These are phyloP conservation scores for Schoenoplectus triqueter DNA, from an alignment of 202 grass and related monocot species.

Conservation along the genomic window DNA sequence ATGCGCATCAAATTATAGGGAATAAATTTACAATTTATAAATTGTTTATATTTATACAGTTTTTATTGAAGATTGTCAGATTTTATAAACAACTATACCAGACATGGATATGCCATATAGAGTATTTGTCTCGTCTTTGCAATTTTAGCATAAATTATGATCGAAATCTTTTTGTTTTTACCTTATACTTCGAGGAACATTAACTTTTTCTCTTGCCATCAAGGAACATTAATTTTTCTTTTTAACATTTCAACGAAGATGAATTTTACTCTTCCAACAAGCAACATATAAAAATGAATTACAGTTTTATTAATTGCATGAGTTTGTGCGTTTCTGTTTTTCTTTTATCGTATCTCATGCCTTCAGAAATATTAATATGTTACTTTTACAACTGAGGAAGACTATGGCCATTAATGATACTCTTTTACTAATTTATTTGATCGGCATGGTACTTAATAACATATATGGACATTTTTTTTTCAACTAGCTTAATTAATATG, in stretches of 20 bases:
- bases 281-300: neutral
- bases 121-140: neutral
- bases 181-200: neutral
- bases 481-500: no score
- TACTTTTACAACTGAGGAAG: no score
- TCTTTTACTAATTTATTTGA: no score
- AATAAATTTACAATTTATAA: neutral
- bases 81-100: neutral
- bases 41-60: neutral
- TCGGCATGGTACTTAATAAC: no score
- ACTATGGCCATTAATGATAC: no score
- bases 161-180: neutral
- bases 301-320: neutral
- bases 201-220: neutral
- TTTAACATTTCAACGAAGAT: neutral
- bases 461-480: no score
- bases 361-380: neutral
- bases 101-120: neutral
- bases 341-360: neutral
- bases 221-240: neutral
- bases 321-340: neutral
- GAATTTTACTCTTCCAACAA: neutral
- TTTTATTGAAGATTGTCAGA: neutral
- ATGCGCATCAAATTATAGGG: no score
- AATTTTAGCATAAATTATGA: neutral